Percentiles rank a stretch among this genome's conserved stretches.
phyloP scores from a whole-genome alignment of 768 basidiomycete species.

The Calocybe cyanea region DNA sequence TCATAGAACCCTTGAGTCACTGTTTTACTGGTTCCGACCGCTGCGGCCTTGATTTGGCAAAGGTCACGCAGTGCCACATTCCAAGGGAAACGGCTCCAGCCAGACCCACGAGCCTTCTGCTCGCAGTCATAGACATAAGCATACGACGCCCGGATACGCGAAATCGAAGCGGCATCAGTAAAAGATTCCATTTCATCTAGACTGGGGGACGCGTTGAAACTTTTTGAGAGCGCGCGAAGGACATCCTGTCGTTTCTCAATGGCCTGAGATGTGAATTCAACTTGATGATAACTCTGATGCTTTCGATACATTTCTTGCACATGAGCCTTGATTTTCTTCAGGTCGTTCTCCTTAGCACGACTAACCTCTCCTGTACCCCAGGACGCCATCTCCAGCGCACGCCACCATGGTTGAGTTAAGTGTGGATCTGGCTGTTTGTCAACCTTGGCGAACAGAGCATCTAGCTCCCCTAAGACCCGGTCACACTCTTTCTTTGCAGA shows the following conservation, averaged over 20 bases:
- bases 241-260: conserved; percentile 48
- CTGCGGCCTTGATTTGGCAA: conserved; percentile 45
- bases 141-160: conserved; percentile 44
- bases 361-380: conserved; percentile 14
- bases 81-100: conserved; percentile 45
- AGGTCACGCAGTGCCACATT: conserved; percentile 47
- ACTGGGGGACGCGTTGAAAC: conserved; percentile 32
- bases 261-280: conserved; percentile 31
- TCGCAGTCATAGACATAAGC: conserved; percentile 40
- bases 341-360: conserved; percentile 26
- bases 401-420: conserved; percentile 33
- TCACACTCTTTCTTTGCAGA: conserved; percentile 14
- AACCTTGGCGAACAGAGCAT: conserved; percentile 18
- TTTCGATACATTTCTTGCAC: conserved; percentile 29
- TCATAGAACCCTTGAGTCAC: conserved; percentile 39
- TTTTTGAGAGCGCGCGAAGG: conserved; percentile 37
- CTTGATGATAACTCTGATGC: conserved; percentile 16
- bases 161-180: conserved; percentile 25
- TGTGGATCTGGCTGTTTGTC: conserved; percentile 17
- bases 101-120: conserved; percentile 2
- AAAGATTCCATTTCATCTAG: conserved; percentile 22
- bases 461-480: conserved; percentile 14
- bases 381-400: conserved; percentile 22
- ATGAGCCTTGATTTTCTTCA: conserved; percentile 34
- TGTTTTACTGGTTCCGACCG: conserved; percentile 36